Evolutionary conservation across 2,329 filamentous ascomycete species (phyloP).

Genomic region (Ascochyta rabiei): DNA sequence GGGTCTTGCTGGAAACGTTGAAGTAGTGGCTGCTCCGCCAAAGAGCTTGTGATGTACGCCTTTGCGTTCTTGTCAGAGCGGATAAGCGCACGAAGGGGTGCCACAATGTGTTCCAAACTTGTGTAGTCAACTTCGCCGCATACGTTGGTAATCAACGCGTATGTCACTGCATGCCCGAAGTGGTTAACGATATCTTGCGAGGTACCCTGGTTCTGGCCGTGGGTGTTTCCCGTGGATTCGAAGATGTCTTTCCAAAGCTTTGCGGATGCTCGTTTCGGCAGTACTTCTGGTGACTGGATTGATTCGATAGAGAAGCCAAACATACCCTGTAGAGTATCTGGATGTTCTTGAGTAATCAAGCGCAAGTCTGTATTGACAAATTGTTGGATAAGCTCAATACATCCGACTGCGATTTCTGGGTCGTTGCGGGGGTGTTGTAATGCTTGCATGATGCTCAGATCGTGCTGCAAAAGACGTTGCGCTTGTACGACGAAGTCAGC

Average conservation of each 20-base stretch:
- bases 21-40: slow-evolving; percentile 39
- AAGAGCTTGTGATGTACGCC: slow-evolving; percentile 38
- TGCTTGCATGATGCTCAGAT: slow-evolving; percentile 65
- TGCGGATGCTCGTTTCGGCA: slow-evolving; percentile 75
- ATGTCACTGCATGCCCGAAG: slow-evolving; percentile 40
- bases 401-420: slow-evolving; percentile 73
- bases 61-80: slow-evolving; percentile 40
- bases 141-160: slow-evolving; percentile 41
- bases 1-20: slow-evolving; percentile 37
- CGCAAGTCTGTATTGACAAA: slow-evolving; percentile 66
- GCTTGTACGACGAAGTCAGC: slow-evolving; percentile 35
- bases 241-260: slow-evolving; percentile 69
- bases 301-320: slow-evolving; percentile 75
- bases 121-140: slow-evolving; percentile 46
- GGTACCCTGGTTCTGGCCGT: slow-evolving; percentile 35
- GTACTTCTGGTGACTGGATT: slow-evolving; percentile 71
- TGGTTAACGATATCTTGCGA: slow-evolving; percentile 45
- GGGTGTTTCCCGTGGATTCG: slow-evolving; percentile 38
- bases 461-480: slow-evolving; percentile 61
- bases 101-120: slow-evolving; percentile 41
- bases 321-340: slow-evolving; percentile 66
- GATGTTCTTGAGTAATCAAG: slow-evolving; percentile 66
- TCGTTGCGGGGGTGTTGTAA: slow-evolving; percentile 70
- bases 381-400: slow-evolving; percentile 73
- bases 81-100: slow-evolving; percentile 42